A percentile compares a stretch with the other conserved stretches of the same genome.
These are phyloP conservation scores for Penicillium angulare DNA, from an alignment of 495 filamentous ascomycete genomes.

Conservation along the genomic window DNA sequence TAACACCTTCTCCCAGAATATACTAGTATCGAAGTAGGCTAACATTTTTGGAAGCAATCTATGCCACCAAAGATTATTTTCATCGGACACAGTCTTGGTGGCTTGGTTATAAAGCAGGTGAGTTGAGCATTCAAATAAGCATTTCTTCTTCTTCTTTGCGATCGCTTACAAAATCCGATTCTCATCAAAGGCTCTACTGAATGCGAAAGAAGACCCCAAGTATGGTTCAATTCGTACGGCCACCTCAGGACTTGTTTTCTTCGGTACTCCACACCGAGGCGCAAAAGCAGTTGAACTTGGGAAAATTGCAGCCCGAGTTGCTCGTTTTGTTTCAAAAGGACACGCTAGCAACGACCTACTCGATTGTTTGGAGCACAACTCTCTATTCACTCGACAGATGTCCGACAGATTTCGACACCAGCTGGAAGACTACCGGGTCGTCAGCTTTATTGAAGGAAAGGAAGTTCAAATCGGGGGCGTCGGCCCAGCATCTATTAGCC, in stretches of 20 bases:
- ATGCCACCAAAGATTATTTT: conserved; percentile 40
- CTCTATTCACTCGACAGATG: conserved; percentile 41
- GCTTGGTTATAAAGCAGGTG: conserved; percentile 47
- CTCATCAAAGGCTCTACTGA: conserved; percentile 33
- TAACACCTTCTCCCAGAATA: background rate
- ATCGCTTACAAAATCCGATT: background rate
- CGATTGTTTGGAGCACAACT: conserved; percentile 38
- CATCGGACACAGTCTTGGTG: conserved; percentile 47
- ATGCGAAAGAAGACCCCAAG: conserved; percentile 41
- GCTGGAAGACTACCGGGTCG: conserved; percentile 37
- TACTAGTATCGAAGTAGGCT: background rate
- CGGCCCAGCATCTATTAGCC: conserved; percentile 32
- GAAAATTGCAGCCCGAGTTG: conserved; percentile 38
- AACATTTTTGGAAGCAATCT: conserved; percentile 8
- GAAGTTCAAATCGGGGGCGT: conserved; percentile 33
- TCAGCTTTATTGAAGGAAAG: conserved; percentile 45
- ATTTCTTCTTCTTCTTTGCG: background rate
- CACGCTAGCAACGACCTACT: conserved; percentile 37
- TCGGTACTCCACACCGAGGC: conserved; percentile 46
- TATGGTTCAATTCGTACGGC: conserved; percentile 37
- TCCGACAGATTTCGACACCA: conserved; percentile 36
- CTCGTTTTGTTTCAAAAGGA: conserved; percentile 32
- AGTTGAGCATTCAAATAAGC: background rate
- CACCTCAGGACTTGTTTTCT: conserved; percentile 46
- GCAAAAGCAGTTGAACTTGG: conserved; percentile 38